A percentile compares a stretch with the other conserved stretches of the same genome.
Conservation (phyloP, 2,329 filamentous ascomycete genomes). For the Phaeosphaeria sp. region DNA sequence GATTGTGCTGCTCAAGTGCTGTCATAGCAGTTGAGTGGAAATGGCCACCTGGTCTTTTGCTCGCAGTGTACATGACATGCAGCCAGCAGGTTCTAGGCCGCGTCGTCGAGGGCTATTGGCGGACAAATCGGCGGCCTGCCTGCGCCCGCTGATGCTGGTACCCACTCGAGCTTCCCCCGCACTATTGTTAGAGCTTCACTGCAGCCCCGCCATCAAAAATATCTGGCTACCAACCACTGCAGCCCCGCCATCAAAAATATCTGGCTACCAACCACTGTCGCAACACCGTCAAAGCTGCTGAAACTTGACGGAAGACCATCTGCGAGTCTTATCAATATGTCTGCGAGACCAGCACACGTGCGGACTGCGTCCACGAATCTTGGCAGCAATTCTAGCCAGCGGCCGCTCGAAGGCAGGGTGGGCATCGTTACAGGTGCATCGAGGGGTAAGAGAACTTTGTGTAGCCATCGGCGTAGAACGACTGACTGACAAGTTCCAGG, state of each 20-base stretch:
- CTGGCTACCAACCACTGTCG: background rate
- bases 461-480: background rate
- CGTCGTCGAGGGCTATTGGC: conserved; percentile 1
- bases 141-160: conserved; percentile 18
- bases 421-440: conserved; percentile 82
- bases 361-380: conserved; percentile 52
- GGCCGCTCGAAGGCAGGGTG: conserved; percentile 71
- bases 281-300: background rate
- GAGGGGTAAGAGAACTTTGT: conserved; percentile 62
- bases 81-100: background rate
- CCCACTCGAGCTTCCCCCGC: conserved; percentile 22
- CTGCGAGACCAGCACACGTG: conserved; percentile 39
- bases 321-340: conserved; percentile 39
- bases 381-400: conserved; percentile 31
- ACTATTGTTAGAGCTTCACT: conserved; percentile 9
- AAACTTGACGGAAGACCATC: conserved; percentile 2
- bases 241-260: conserved; percentile 10
- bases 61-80: background rate
- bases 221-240: no score
- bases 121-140: conserved; percentile 23
- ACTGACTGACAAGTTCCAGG: conserved; percentile 56
- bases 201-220: conserved; percentile 32
- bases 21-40: background rate
- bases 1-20: no score
- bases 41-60: background rate